phyloP scores from a whole-genome alignment of 495 filamentous ascomycete species.

The Talaromyces trachyspermus region DNA sequence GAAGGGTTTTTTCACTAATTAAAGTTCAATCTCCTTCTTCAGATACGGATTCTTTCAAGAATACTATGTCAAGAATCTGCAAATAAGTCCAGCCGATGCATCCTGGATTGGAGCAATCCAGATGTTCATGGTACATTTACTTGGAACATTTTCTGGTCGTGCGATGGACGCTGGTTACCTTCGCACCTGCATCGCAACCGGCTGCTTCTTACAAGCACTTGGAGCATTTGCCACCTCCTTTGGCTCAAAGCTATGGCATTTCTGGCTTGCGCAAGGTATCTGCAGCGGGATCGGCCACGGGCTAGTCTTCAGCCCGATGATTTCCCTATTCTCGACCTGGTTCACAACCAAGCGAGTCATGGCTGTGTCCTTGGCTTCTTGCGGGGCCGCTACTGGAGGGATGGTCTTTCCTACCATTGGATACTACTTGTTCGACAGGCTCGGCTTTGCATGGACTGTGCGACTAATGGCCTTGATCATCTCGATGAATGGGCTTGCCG shows the following conservation, averaged over 20 bases:
- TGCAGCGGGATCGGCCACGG: constrained; percentile 67
- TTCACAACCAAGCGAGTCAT: constrained; percentile 61
- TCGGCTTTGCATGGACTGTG: constrained; percentile 65
- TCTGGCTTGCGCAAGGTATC: constrained; percentile 76
- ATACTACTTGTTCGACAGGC: background rate
- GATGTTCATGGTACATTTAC: constrained; percentile 23
- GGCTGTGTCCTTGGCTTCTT: constrained; percentile 60
- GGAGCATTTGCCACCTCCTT: constrained; percentile 68
- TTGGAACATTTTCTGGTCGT: constrained; percentile 49
- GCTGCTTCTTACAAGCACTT: constrained; percentile 51
- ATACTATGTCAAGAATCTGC: constrained; percentile 53
- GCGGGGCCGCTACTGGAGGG: constrained; percentile 67
- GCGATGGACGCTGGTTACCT: constrained; percentile 66
- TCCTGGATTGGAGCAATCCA: constrained; percentile 53
- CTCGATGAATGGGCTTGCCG: constrained; percentile 46
- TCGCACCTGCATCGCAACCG: constrained; percentile 44
- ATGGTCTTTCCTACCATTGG: constrained; percentile 70
- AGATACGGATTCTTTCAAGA: constrained; percentile 76
- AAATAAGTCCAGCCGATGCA: constrained; percentile 53
- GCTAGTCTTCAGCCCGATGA: constrained; percentile 59
- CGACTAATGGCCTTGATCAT: constrained; percentile 70
- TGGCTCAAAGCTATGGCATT: constrained; percentile 59
- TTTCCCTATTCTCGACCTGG: constrained; percentile 67
- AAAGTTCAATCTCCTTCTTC: too few relatives aligned
- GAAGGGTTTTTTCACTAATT: too few relatives aligned